These are phyloP conservation scores for Fusarium aywerte DNA, from an alignment of 2,329 filamentous ascomycete genomes.

Conservation along the genomic window DNA sequence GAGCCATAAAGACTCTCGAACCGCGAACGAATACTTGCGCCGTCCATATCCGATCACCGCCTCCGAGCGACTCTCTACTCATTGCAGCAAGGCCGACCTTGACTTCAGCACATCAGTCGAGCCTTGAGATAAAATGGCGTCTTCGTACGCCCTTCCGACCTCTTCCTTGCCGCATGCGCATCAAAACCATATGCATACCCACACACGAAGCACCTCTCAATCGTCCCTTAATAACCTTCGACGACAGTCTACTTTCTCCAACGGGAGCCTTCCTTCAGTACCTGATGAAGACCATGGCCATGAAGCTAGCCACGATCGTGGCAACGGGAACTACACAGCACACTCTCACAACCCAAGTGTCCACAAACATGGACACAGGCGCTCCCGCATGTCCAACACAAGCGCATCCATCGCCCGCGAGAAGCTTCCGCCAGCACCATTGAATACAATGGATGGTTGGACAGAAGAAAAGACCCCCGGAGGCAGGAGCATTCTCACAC, in stretches of 20 bases:
- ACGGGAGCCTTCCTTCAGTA: constrained; percentile 48
- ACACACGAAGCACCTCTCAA: constrained; percentile 54
- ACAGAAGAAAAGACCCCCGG: constrained; percentile 55
- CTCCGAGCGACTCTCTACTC: constrained; percentile 2
- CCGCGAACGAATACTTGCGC: constrained; percentile 30
- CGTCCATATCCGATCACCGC: constrained; percentile 33
- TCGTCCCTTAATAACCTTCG: constrained; percentile 55
- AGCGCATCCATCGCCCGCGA: constrained; percentile 46
- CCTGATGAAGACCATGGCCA: constrained; percentile 50
- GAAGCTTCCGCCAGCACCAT: constrained; percentile 48
- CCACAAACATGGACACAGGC: constrained; percentile 47
- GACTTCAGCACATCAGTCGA: constrained; percentile 8
- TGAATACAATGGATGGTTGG: constrained; percentile 54
- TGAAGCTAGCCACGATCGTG: constrained; percentile 41
- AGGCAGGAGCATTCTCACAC: constrained; percentile 55
- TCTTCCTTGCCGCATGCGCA: constrained; percentile 61
- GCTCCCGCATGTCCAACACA: constrained; percentile 49
- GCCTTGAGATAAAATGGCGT: constrained; percentile 55
- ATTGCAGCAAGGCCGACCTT: constrained; percentile 9
- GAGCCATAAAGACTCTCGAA: constrained; percentile 36
- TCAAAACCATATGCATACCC: constrained; percentile 56
- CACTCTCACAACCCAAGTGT: constrained; percentile 43
- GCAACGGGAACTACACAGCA: constrained; percentile 36
- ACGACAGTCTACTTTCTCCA: constrained; percentile 49
- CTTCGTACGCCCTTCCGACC: constrained; percentile 65